These are phyloP conservation scores for Colletotrichum neosansevieriae DNA, from an alignment of 2,329 filamentous ascomycete genomes.

Conservation along the genomic window DNA sequence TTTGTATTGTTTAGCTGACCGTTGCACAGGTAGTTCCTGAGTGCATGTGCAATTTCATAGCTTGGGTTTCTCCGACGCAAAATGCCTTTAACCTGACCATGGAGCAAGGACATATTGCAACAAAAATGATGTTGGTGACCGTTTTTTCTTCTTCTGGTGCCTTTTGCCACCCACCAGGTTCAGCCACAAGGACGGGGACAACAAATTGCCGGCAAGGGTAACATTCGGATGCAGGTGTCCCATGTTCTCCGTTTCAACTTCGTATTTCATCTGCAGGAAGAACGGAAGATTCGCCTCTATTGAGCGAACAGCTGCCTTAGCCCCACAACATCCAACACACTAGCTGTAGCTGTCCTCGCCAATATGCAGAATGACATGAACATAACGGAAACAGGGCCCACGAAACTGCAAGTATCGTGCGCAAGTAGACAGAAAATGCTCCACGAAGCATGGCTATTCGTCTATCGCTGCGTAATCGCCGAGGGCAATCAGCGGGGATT, in stretches of 20 bases:
- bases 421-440: neutral
- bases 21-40: too few relatives aligned
- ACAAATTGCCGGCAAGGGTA: neutral
- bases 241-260: neutral
- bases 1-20: too few relatives aligned
- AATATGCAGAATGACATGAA: neutral
- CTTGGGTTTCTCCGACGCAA: too few relatives aligned
- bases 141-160: too few relatives aligned
- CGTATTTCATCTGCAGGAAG: neutral
- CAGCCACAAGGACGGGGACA: too few relatives aligned
- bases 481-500: neutral
- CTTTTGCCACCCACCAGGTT: too few relatives aligned
- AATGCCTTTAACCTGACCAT: too few relatives aligned
- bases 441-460: neutral
- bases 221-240: neutral
- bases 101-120: too few relatives aligned
- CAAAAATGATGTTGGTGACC: too few relatives aligned
- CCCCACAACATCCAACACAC: neutral
- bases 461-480: neutral
- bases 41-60: too few relatives aligned
- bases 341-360: neutral
- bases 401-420: slow-evolving; percentile 1
- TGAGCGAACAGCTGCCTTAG: neutral
- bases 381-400: neutral
- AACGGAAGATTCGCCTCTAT: neutral